phyloP scores from a whole-genome alignment of 768 basidiomycete species.

The Mycena venus region DNA sequence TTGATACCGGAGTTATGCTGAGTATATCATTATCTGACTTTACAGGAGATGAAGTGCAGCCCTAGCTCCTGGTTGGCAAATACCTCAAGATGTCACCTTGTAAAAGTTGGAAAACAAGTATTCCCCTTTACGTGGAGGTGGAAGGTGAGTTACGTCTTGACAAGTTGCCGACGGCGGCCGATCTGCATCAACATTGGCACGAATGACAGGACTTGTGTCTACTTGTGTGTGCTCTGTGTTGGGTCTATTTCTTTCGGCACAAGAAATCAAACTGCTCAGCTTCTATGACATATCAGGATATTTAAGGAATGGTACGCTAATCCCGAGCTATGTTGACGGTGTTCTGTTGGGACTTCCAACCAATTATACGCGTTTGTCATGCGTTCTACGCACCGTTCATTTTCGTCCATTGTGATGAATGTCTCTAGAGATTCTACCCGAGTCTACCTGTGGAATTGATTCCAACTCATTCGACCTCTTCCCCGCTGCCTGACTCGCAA shows the following conservation, averaged over 20 bases:
- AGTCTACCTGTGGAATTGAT: too few relatives aligned
- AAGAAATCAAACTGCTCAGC: neutral
- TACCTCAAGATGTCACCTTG: neutral
- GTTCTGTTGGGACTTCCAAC: too few relatives aligned
- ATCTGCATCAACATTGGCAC: neutral
- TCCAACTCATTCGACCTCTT: too few relatives aligned
- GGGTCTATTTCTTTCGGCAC: neutral
- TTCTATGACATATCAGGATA: neutral
- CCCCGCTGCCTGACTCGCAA: too few relatives aligned
- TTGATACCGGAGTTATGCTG: neutral
- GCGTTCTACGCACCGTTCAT: too few relatives aligned
- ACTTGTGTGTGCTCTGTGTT: neutral
- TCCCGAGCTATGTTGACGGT: too few relatives aligned
- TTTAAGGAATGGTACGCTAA: too few relatives aligned
- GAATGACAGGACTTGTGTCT: neutral
- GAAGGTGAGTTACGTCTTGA: too few relatives aligned
- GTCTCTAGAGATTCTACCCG: too few relatives aligned
- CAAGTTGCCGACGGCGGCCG: too few relatives aligned
- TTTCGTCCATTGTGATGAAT: too few relatives aligned
- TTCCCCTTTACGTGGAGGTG: neutral
- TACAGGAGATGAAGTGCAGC: neutral
- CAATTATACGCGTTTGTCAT: too few relatives aligned
- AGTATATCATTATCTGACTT: neutral
- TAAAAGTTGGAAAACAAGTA: neutral
- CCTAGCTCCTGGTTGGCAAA: neutral